phyloP scores from a whole-genome alignment of 2,329 filamentous ascomycete species.

The Aspergillus arachidicola region DNA sequence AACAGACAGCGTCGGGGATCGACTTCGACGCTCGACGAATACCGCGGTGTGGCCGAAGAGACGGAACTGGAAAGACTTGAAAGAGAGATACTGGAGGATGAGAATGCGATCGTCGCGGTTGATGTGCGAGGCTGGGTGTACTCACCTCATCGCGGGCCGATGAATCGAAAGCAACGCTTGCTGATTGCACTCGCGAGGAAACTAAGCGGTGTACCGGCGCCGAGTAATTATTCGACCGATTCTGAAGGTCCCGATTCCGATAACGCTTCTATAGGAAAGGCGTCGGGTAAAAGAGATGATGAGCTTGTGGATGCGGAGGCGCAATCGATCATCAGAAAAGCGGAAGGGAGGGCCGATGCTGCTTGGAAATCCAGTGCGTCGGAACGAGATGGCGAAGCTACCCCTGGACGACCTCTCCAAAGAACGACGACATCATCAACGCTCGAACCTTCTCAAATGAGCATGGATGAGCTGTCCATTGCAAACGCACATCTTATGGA shows the following conservation, averaged over 20 bases:
- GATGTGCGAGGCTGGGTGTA: slow-evolving; percentile 97
- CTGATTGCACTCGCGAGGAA: slow-evolving; percentile 84
- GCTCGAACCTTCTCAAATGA: slow-evolving; percentile 53
- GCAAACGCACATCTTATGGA: slow-evolving; percentile 89
- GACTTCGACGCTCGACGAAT: slow-evolving; percentile 41
- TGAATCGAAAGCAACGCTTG: slow-evolving; percentile 84
- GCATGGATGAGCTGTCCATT: slow-evolving; percentile 70
- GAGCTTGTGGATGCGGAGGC: slow-evolving; percentile 75
- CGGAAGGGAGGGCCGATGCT: slow-evolving; percentile 69
- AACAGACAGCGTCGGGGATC: slow-evolving; percentile 34
- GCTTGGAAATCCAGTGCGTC: slow-evolving; percentile 70
- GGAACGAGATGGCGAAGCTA: slow-evolving; percentile 23
- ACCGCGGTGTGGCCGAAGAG: slow-evolving; percentile 42
- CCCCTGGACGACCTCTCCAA: slow-evolving; percentile 30
- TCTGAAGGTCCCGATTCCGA: slow-evolving; percentile 26
- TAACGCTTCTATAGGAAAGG: slow-evolving; percentile 36
- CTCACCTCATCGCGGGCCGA: slow-evolving; percentile 77
- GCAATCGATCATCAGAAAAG: slow-evolving; percentile 72
- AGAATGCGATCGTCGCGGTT: slow-evolving; percentile 86
- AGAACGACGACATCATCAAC: slow-evolving; percentile 54
- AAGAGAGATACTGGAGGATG: slow-evolving; percentile 78
- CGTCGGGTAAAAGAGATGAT: slow-evolving; percentile 52
- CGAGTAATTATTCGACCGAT: slow-evolving; percentile 43
- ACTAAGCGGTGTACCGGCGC: slow-evolving; percentile 81
- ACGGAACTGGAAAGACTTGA: slow-evolving; percentile 72